These are phyloP conservation scores for Hypoxylon sp. DNA, from an alignment of 2,329 filamentous ascomycete genomes.

Conservation along the genomic window DNA sequence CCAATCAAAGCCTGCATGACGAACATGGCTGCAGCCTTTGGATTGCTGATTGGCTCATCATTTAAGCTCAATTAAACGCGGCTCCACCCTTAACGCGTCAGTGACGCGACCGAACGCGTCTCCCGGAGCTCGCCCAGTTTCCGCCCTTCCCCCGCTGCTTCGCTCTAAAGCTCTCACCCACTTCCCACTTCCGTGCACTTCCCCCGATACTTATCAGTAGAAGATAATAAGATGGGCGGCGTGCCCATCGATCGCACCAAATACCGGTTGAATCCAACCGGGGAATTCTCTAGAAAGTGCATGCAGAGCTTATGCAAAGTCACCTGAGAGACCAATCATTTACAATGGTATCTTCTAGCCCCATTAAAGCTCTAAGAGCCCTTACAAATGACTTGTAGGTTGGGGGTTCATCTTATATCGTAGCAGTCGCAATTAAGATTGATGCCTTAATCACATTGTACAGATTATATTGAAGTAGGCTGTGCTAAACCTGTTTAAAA, in stretches of 20 bases:
- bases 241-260: constrained; percentile 34
- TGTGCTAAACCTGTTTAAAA: constrained; percentile 4
- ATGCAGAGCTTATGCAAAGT: constrained; percentile 34
- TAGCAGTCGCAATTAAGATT: constrained; percentile 10
- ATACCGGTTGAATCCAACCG: constrained; percentile 43
- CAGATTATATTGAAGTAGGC: constrained; percentile 1
- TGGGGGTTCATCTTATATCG: constrained; percentile 8
- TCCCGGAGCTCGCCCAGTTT: constrained; percentile 16
- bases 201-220: constrained; percentile 13
- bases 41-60: constrained; percentile 39
- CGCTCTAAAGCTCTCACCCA: constrained; percentile 5
- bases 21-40: constrained; percentile 17
- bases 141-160: constrained; percentile 14
- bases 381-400: constrained; percentile 14
- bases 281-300: constrained; percentile 41
- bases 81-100: constrained; percentile 38
- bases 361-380: not conserved
- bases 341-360: constrained; percentile 1
- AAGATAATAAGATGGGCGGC: constrained; percentile 22
- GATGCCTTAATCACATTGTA: not conserved
- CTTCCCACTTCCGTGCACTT: constrained; percentile 5
- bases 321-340: constrained; percentile 28
- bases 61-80: constrained; percentile 46
- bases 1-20: constrained; percentile 36
- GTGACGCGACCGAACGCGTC: constrained; percentile 44